These are phyloP conservation scores for Eruca vesicaria DNA, from an alignment of 441 rosid genomes.

Conservation along the genomic window DNA sequence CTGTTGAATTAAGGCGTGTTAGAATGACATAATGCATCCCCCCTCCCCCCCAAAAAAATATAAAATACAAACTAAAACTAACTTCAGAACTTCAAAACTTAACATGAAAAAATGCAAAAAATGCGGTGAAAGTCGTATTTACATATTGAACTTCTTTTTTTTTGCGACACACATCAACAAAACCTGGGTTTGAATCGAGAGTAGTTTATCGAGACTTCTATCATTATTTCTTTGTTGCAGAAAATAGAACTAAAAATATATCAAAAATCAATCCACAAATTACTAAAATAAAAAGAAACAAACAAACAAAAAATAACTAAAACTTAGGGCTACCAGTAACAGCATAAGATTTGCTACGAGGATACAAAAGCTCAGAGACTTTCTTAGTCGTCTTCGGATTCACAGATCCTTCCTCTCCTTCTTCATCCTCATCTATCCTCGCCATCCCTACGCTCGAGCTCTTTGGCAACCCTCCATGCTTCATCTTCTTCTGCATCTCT, in stretches of 20 bases:
- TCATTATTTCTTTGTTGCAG: constrained; percentile 7
- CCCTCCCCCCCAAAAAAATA: neutral
- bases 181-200: neutral
- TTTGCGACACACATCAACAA: no score
- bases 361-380: constrained; percentile 32
- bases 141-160: no score
- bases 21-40: neutral
- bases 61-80: neutral
- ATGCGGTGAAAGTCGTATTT: no score
- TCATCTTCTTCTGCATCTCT: constrained; percentile 25
- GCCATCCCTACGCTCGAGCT: constrained; percentile 82
- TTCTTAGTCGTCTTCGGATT: constrained; percentile 38
- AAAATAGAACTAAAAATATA: constrained; percentile 4
- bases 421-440: constrained; percentile 71
- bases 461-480: constrained; percentile 45
- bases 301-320: neutral
- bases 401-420: constrained; percentile 38
- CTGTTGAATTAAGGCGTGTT: neutral
- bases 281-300: neutral
- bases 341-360: constrained; percentile 65
- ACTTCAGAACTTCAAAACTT: neutral
- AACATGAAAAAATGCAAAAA: no score
- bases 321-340: constrained; percentile 31
- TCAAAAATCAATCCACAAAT: neutral
- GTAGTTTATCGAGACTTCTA: neutral